phyloP scores from a whole-genome alignment of 495 filamentous ascomycete genomes.

The Venustampulla echinocandica region DNA sequence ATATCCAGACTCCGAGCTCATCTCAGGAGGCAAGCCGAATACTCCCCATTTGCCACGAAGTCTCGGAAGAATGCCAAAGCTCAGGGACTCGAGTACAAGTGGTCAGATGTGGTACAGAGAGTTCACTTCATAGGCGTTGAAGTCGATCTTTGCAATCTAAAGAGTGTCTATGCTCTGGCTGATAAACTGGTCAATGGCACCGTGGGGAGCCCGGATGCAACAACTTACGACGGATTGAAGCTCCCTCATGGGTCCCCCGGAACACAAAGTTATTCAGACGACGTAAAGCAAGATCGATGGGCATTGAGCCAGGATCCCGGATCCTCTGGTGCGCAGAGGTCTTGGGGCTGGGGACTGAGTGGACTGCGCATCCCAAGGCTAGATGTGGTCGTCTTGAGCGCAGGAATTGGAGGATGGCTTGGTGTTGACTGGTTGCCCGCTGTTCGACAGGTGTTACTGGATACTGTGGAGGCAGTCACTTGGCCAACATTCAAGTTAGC shows the following conservation, averaged over 20 bases:
- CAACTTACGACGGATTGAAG: constrained; percentile 27
- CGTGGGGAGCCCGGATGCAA: constrained; percentile 39
- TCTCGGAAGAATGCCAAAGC: constrained; percentile 28
- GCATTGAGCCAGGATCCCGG: constrained; percentile 19
- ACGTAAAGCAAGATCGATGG: constrained; percentile 16
- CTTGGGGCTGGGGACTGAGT: constrained; percentile 24
- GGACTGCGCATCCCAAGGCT: constrained; percentile 53
- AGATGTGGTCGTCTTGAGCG: constrained; percentile 77
- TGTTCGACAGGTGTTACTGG: constrained; percentile 51
- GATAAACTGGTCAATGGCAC: constrained; percentile 35
- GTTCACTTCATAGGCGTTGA: constrained; percentile 48
- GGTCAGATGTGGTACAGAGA: constrained; percentile 35
- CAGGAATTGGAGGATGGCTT: constrained; percentile 78
- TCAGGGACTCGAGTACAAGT: constrained; percentile 33
- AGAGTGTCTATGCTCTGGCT: constrained; percentile 38
- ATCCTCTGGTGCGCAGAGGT: constrained; percentile 15
- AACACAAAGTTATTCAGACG: constrained; percentile 16
- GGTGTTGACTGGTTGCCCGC: constrained; percentile 66
- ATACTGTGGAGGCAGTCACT: constrained; percentile 59
- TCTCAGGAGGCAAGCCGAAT: constrained; percentile 30
- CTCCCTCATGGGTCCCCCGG: constrained; percentile 29
- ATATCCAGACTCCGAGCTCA: constrained; percentile 44
- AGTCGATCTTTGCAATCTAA: constrained; percentile 47
- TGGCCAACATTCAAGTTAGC: constrained; percentile 71
- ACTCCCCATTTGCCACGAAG: constrained; percentile 12